These are phyloP conservation scores for Euclidium syriacum DNA, from an alignment of 345 rosid species.

Conservation along the genomic window DNA sequence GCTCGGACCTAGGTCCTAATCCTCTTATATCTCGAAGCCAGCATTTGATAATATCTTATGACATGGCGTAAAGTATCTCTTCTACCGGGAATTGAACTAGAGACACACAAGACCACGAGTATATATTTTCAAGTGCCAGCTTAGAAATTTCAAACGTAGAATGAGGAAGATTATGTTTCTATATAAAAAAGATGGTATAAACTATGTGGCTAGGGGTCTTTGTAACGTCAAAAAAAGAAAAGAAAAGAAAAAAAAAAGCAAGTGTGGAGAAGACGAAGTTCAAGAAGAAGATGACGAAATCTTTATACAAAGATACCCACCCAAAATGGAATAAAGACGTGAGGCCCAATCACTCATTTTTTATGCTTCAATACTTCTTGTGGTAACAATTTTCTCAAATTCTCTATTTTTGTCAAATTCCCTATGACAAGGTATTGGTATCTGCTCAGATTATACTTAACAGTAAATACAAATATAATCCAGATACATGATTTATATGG, in stretches of 20 bases:
- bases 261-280: neutral
- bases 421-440: constrained; percentile 7
- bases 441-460: neutral
- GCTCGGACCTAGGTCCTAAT: no score
- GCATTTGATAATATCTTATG: no score
- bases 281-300: constrained; percentile 2
- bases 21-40: no score
- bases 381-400: constrained; percentile 3
- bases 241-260: neutral
- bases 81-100: no score
- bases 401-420: constrained; percentile 4
- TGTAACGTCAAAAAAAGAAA: neutral
- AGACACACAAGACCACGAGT: no score
- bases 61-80: no score
- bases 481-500: neutral
- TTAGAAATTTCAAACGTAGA: neutral
- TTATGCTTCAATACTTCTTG: constrained; percentile 18
- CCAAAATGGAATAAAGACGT: constrained; percentile 27
- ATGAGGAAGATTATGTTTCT: neutral
- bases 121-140: neutral
- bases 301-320: constrained; percentile 28
- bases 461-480: neutral
- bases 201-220: constrained; percentile 3
- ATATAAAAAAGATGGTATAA: neutral
- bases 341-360: constrained; percentile 17